Evolutionary conservation across 257 asterid species (phyloP), one percentile per base, ranked within the genome.

Genomic region (Knoxia roxburghii): DNA sequence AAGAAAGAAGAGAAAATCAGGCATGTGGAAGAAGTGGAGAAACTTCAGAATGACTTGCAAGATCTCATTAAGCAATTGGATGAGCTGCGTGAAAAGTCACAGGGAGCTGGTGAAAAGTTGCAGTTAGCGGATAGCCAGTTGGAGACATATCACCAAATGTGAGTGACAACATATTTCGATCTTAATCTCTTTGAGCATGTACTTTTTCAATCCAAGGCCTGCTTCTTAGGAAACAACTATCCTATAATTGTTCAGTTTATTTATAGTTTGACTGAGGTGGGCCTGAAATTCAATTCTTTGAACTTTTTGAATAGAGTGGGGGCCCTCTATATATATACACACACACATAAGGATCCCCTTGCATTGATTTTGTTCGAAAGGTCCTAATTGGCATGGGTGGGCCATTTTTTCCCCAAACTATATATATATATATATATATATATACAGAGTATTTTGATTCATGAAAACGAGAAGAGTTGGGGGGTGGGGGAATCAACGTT

Each of bases 91-190:
- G 88, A 83, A 67, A 88, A 87, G 84, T 82, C 89, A 67, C 86
- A 82, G 72, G 92, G 81, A 75, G 90, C 90, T 62, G 95, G 96
- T 70, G 97, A 89, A 71, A 94, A 85, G 73, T 89, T 88, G 81
- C 95, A 94, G 80, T 80, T 94, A 68, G 95, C 88, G 78, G 99
- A 90, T 87, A 90, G 92, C 86, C 89, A 94, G 73, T 79, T 94
- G 84, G 95, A 78, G 89, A 87, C 92, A 29, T 94, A 94, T 82
- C 97, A 90, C 74, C 87, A 77, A 73, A 85, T 94, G 99, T 94
- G 79, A 85, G 95, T 80, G 67, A 18, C 51, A n/a, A 51, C 70
- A 59, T n/a, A n/a, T n/a, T 37, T 37, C 41, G 9, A 4, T 37
- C 41, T 37, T 37, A 63, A 46, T 73, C 53, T 61, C 54, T 49